These are phyloP conservation scores for Lachnellula hyalina DNA, from an alignment of 2,329 filamentous ascomycete species.

Conservation along the genomic window DNA sequence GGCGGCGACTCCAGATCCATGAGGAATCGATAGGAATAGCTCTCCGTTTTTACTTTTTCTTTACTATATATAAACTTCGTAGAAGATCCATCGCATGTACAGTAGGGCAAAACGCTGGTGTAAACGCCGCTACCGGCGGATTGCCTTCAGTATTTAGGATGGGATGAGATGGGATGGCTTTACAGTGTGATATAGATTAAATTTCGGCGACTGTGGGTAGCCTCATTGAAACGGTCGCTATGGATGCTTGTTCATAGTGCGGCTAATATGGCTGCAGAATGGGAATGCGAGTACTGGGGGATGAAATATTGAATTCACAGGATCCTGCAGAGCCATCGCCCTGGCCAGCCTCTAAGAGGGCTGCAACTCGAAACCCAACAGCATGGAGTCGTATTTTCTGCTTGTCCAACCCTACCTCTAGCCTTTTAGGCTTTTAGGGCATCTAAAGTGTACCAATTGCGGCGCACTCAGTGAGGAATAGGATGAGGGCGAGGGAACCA, in stretches of 20 bases:
- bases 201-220: slow-evolving; percentile 9
- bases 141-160: slow-evolving; percentile 11
- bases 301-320: slow-evolving; percentile 20
- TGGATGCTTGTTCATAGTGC: slow-evolving; percentile 13
- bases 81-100: not conserved
- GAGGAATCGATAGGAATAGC: not conserved
- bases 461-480: not conserved
- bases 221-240: slow-evolving; percentile 20
- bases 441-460: not conserved
- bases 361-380: slow-evolving; percentile 20
- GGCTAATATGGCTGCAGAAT: slow-evolving; percentile 18
- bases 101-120: not conserved
- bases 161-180: slow-evolving; percentile 3
- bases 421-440: not conserved
- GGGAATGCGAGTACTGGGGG: slow-evolving; percentile 9
- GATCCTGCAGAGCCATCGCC: slow-evolving; percentile 19
- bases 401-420: not conserved
- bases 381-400: slow-evolving; percentile 8
- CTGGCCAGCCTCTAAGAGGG: slow-evolving; percentile 6
- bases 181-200: slow-evolving; percentile 24
- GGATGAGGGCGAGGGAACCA: slow-evolving; percentile 1
- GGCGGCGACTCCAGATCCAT: not conserved
- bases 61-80: no score
- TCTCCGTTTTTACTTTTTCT: no score
- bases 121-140: slow-evolving; percentile 7